Evolutionary conservation across 352 stramenopile species (phyloP).

Genomic region (Globisporangium emineosum): DNA sequence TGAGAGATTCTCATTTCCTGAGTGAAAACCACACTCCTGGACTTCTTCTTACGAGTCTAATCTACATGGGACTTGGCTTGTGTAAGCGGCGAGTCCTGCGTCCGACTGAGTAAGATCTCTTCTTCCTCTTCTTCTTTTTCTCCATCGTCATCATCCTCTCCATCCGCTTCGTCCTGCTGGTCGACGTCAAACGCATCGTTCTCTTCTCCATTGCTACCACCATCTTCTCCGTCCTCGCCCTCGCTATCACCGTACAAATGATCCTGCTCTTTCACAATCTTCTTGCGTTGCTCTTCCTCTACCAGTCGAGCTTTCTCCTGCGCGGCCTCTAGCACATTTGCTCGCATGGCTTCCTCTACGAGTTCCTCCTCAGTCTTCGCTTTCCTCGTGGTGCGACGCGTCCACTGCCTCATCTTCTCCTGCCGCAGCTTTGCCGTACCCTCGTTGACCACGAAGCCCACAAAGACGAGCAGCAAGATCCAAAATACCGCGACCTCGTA

Average conservation of each 20-base stretch:
- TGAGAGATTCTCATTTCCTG: too few relatives aligned
- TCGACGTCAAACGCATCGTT: conserved; percentile 8
- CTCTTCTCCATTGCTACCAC: conserved; percentile 18
- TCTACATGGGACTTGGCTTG: conserved; percentile 9
- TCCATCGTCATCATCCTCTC: conserved; percentile 11
- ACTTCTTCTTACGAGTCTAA: too few relatives aligned
- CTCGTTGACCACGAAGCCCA: conserved; percentile 53
- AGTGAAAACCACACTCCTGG: too few relatives aligned
- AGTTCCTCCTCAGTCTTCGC: conserved; percentile 23
- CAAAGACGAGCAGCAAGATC: conserved; percentile 43
- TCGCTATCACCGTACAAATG: conserved; percentile 42
- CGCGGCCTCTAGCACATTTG: conserved; percentile 29
- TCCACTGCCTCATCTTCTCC: conserved; percentile 36
- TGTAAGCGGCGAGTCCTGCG: neutral
- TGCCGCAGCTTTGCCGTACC: conserved; percentile 35
- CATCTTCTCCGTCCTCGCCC: conserved; percentile 19
- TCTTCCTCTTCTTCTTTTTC: conserved; percentile 25
- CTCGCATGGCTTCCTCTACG: conserved; percentile 30
- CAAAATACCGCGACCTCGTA: conserved; percentile 72
- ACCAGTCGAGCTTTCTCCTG: conserved; percentile 34
- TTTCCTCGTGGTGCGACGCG: conserved; percentile 28
- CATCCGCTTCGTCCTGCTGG: conserved; percentile 2
- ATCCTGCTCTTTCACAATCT: conserved; percentile 34
- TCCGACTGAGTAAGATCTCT: conserved; percentile 6
- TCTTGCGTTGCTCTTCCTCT: conserved; percentile 41